A percentile compares a stretch with the other conserved stretches of the same genome.
Conservation (phyloP, 2,329 filamentous ascomycete species). For the Nectriaceae sp. region DNA sequence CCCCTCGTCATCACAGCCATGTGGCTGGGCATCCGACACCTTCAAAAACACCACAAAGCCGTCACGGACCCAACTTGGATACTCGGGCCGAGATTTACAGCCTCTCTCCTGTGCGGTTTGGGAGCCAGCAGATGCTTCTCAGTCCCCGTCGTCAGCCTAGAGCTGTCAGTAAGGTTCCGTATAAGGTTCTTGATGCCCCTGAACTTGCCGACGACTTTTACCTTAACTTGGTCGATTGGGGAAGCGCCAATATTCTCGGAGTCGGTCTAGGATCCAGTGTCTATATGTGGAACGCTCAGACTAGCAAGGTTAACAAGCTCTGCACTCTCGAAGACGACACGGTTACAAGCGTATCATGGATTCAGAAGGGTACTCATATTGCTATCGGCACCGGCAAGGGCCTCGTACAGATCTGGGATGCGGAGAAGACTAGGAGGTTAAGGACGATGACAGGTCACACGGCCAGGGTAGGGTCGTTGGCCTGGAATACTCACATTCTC, state of each 20-base stretch:
- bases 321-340: conserved; percentile 92
- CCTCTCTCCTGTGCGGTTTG: conserved; percentile 87
- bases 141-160: conserved; percentile 87
- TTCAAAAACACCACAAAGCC: conserved; percentile 83
- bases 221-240: conserved; percentile 96
- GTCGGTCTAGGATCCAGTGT: conserved; percentile 92
- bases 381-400: conserved; percentile 95
- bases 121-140: conserved; percentile 90
- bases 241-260: conserved; percentile 88
- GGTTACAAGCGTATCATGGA: conserved; percentile 97
- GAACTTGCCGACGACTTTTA: conserved; percentile 98
- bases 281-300: conserved; percentile 97
- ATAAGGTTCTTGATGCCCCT: conserved; percentile 95
- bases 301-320: conserved; percentile 87
- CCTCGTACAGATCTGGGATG: conserved; percentile 96
- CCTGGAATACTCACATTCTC: conserved; percentile 97
- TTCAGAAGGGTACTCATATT: conserved; percentile 93
- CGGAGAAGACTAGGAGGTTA: conserved; percentile 78
- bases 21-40: conserved; percentile 84
- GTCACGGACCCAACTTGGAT: conserved; percentile 86
- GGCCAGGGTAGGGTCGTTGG: conserved; percentile 86
- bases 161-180: conserved; percentile 93
- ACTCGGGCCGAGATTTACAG: conserved; percentile 93
- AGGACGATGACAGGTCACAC: conserved; percentile 98
- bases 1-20: conserved; percentile 68